These are phyloP conservation scores for Vicia sativa DNA, from an alignment of 306 rosid genomes.

Conservation along the genomic window DNA sequence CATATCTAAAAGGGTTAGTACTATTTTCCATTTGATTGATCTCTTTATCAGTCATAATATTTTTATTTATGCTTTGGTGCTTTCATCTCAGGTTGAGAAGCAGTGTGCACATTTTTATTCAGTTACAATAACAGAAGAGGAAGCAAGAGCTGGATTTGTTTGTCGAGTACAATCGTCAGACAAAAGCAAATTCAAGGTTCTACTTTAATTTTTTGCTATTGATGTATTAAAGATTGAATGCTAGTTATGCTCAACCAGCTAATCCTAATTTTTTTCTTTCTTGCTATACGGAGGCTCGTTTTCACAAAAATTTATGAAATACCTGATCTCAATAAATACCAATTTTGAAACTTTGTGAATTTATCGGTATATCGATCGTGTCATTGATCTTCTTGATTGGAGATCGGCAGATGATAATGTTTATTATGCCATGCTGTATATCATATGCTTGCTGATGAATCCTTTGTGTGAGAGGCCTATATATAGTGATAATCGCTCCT, in stretches of 20 bases:
- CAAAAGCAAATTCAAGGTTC: conserved; percentile 98
- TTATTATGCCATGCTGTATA: not conserved
- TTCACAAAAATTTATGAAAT: conserved; percentile 2
- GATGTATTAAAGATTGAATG: conserved; percentile 5
- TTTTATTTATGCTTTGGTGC: conserved; percentile 35
- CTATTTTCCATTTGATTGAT: conserved; percentile 9
- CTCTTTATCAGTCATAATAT: conserved; percentile 3
- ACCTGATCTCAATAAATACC: conserved; percentile 11
- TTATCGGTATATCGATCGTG: not conserved
- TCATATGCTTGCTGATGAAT: not conserved
- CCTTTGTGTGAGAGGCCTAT: not conserved
- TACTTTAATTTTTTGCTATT: conserved; percentile 24
- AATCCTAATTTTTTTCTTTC: conserved; percentile 12
- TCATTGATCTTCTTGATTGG: conserved; percentile 15
- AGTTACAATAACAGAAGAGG: conserved; percentile 79
- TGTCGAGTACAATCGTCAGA: conserved; percentile 93
- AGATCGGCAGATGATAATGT: not conserved
- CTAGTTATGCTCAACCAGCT: conserved; percentile 7
- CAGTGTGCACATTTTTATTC: conserved; percentile 96
- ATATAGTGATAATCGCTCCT: conserved; percentile 2
- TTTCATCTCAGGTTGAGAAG: conserved; percentile 81
- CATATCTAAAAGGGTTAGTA: conserved; percentile 68
- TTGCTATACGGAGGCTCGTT: not conserved
- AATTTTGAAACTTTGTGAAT: conserved; percentile 9
- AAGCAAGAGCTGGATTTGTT: conserved; percentile 84